Percentiles rank a stretch among this genome's conserved stretches.
Conservation (phyloP, 495 filamentous ascomycete species). For the Aspergillus conjunctus region DNA sequence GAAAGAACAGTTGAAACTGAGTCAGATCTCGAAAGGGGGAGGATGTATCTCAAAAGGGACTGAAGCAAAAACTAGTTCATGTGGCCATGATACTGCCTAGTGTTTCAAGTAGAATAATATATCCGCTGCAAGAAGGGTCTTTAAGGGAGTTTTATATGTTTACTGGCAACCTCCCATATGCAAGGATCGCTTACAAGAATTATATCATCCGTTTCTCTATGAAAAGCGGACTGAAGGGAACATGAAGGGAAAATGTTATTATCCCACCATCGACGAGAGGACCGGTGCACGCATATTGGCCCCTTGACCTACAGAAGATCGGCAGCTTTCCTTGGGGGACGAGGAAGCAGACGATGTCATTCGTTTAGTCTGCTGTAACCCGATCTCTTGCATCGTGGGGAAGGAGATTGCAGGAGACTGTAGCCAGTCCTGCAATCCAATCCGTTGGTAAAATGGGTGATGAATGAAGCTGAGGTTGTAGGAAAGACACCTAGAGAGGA, state of each 20-base stretch:
- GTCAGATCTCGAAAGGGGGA: neutral
- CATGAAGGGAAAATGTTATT: neutral
- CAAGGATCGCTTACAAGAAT: neutral
- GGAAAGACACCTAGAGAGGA: too few relatives aligned
- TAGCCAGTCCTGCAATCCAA: slow-evolving; percentile 1
- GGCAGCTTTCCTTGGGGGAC: neutral
- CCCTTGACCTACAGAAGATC: neutral
- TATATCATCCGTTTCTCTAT: neutral
- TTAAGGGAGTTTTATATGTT: neutral
- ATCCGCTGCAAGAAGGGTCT: neutral
- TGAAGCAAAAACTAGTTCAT: neutral
- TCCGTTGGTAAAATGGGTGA: too few relatives aligned
- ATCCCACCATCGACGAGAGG: neutral
- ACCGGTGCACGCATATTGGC: neutral
- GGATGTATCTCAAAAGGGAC: neutral
- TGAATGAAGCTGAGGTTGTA: too few relatives aligned
- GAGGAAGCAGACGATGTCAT: neutral
- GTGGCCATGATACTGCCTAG: neutral
- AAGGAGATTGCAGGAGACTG: slow-evolving; percentile 11
- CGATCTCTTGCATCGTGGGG: slow-evolving; percentile 2
- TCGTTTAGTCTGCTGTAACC: slow-evolving; percentile 9
- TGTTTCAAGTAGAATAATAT: neutral
- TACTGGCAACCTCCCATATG: neutral
- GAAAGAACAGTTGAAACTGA: neutral
- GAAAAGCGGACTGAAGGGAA: neutral